Percentiles rank a stretch among this genome's conserved stretches.
Conservation (phyloP, 2,329 filamentous ascomycete genomes). For the Calonectria multiphialidica region DNA sequence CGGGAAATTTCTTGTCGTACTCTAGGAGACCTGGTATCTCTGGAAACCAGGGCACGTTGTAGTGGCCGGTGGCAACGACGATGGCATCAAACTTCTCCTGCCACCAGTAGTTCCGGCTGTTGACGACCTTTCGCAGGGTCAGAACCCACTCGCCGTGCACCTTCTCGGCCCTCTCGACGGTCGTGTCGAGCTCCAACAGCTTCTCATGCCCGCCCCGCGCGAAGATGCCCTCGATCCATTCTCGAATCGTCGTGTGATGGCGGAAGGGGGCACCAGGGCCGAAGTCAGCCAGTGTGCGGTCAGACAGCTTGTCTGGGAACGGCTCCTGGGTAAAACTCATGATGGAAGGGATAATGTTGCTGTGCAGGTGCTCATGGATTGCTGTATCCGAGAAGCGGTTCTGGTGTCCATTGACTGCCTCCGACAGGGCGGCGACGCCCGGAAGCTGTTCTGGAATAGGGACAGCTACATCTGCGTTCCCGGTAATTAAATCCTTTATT, state of each 20-base stretch:
- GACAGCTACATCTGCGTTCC: constrained; percentile 25
- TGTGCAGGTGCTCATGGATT: constrained; percentile 30
- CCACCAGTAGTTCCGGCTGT: constrained; percentile 54
- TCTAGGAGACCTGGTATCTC: constrained; percentile 55
- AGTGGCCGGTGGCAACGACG: constrained; percentile 56
- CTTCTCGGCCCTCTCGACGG: constrained; percentile 66
- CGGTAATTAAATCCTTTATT: constrained; percentile 7
- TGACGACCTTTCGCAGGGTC: constrained; percentile 58
- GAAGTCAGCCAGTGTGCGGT: constrained; percentile 14
- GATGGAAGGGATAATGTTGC: constrained; percentile 18
- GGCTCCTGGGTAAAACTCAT: constrained; percentile 24
- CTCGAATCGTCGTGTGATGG: constrained; percentile 17
- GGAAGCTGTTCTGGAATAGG: constrained; percentile 29
- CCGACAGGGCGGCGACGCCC: constrained; percentile 29
- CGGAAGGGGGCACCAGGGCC: constrained; percentile 10
- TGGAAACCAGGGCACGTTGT: constrained; percentile 55
- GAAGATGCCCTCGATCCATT: constrained; percentile 22
- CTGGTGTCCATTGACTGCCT: constrained; percentile 34
- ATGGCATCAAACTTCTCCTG: constrained; percentile 55
- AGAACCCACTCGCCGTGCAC: constrained; percentile 59
- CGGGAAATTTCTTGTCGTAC: constrained; percentile 51
- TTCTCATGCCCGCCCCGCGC: constrained; percentile 16
- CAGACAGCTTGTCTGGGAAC: constrained; percentile 16
- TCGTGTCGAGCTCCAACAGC: constrained; percentile 62
- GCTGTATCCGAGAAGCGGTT: constrained; percentile 33